These are phyloP conservation scores for Pleurotus sapidus DNA, from an alignment of 768 basidiomycete genomes.

Conservation along the genomic window DNA sequence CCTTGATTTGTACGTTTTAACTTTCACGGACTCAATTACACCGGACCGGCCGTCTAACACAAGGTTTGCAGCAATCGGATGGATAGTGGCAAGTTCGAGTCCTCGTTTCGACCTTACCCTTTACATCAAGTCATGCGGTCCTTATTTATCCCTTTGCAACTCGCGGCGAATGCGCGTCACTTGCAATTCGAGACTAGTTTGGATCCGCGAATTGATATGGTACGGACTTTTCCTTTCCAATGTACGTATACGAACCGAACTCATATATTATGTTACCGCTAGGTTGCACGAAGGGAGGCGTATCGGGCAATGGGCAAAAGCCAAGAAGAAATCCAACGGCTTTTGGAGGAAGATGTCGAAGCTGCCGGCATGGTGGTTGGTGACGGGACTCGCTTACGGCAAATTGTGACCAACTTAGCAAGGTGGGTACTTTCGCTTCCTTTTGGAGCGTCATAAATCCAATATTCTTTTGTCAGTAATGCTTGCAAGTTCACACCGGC, in stretches of 20 bases:
- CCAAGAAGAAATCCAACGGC: slow-evolving; percentile 24
- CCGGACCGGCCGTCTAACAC: neutral
- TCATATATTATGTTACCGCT: neutral
- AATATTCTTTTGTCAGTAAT: slow-evolving; percentile 27
- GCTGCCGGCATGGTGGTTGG: slow-evolving; percentile 57
- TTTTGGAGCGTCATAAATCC: neutral
- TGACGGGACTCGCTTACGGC: slow-evolving; percentile 66
- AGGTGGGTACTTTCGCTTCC: slow-evolving; percentile 29
- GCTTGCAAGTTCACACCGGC: slow-evolving; percentile 60
- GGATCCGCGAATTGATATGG: slow-evolving; percentile 51
- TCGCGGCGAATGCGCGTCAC: slow-evolving; percentile 57
- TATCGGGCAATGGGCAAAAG: slow-evolving; percentile 41
- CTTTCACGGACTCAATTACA: neutral
- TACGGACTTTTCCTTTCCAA: slow-evolving; percentile 14
- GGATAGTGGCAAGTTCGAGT: slow-evolving; percentile 70
- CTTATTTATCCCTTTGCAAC: slow-evolving; percentile 49
- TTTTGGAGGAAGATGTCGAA: slow-evolving; percentile 26
- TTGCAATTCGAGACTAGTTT: slow-evolving; percentile 57
- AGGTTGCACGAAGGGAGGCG: slow-evolving; percentile 46
- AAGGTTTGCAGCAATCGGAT: slow-evolving; percentile 48
- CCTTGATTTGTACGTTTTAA: slow-evolving; percentile 46
- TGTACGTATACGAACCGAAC: neutral
- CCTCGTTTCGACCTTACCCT: slow-evolving; percentile 49
- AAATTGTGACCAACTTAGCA: slow-evolving; percentile 67
- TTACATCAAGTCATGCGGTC: slow-evolving; percentile 63